These are phyloP conservation scores for Cladosporium cucumerinum DNA, from an alignment of 2,329 filamentous ascomycete genomes.

Conservation along the genomic window DNA sequence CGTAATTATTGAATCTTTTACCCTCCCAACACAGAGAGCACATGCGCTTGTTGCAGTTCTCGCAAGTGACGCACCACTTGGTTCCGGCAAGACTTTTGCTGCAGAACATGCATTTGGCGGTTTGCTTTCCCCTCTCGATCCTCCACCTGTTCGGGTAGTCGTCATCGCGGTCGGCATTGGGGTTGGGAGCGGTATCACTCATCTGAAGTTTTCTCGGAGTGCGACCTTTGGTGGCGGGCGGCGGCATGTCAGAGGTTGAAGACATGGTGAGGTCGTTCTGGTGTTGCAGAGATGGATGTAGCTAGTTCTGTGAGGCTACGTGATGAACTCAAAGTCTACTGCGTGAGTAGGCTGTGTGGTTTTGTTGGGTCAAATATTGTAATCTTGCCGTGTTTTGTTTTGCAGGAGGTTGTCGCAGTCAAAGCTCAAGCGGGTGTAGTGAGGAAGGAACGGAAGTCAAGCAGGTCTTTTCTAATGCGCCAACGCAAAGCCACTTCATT, in stretches of 20 bases:
- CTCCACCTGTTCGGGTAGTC: slow-evolving; percentile 18
- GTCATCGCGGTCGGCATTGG: slow-evolving; percentile 1
- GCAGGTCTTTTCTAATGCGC: not conserved
- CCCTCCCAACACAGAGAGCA: slow-evolving; percentile 19
- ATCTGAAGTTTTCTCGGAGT: not conserved
- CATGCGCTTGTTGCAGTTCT: slow-evolving; percentile 20
- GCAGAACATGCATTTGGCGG: slow-evolving; percentile 26
- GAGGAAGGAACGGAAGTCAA: slow-evolving; percentile 7
- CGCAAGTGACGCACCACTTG: slow-evolving; percentile 21
- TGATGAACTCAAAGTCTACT: not conserved
- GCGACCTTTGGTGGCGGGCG: slow-evolving; percentile 1
- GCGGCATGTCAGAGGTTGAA: not conserved
- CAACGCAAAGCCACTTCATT: not conserved
- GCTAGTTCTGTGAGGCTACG: not conserved
- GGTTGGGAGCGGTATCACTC: slow-evolving; percentile 2
- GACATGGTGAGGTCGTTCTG: not conserved
- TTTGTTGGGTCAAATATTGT: not conserved
- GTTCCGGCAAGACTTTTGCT: slow-evolving; percentile 17
- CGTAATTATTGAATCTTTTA: slow-evolving; percentile 19
- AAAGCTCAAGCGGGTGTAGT: not conserved
- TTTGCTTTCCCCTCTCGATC: slow-evolving; percentile 21
- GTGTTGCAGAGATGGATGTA: not conserved
- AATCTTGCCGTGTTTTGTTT: slow-evolving; percentile 3
- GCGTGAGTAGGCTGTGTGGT: not conserved
- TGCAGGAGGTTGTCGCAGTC: not conserved